Conservation (phyloP, 2,329 filamentous ascomycete genomes). For the Botrytis sinoallii region DNA sequence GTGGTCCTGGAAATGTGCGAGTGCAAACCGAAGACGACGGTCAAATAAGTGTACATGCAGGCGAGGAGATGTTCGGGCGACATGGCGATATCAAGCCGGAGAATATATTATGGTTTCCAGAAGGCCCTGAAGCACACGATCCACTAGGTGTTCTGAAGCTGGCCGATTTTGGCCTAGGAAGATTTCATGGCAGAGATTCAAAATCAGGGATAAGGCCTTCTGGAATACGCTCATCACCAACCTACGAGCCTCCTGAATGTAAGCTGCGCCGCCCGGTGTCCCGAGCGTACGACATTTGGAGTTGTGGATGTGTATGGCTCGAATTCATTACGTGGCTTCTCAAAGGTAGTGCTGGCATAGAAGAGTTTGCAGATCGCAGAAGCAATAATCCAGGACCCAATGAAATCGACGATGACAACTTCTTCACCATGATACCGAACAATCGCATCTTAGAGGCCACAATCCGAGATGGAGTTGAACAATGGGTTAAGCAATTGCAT, state of each 20-base stretch:
- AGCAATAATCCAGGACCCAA: not conserved
- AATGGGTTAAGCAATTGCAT: constrained; percentile 21
- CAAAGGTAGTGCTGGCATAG: constrained; percentile 26
- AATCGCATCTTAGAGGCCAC: too few species aligned
- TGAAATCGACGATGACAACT: constrained; percentile 27
- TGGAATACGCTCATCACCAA: constrained; percentile 28
- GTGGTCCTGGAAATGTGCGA: constrained; percentile 14
- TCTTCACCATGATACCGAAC: too few species aligned
- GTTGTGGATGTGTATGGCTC: constrained; percentile 40
- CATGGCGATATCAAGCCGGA: constrained; percentile 32
- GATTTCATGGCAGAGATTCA: constrained; percentile 38
- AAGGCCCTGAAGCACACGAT: constrained; percentile 35
- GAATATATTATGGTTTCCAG: constrained; percentile 26
- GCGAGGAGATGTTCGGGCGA: constrained; percentile 33
- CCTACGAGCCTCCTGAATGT: constrained; percentile 43
- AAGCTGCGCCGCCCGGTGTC: constrained; percentile 35
- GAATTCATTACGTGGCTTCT: constrained; percentile 41
- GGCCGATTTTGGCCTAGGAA: constrained; percentile 30
- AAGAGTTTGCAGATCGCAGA: constrained; percentile 22
- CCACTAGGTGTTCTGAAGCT: constrained; percentile 24
- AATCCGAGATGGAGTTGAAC: constrained; percentile 1
- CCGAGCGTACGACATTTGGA: constrained; percentile 41
- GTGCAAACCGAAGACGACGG: not conserved
- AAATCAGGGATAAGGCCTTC: constrained; percentile 32
- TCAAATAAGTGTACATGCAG: constrained; percentile 17